Conservation (phyloP, 495 filamentous ascomycete genomes). For the Bacidia rubella region DNA sequence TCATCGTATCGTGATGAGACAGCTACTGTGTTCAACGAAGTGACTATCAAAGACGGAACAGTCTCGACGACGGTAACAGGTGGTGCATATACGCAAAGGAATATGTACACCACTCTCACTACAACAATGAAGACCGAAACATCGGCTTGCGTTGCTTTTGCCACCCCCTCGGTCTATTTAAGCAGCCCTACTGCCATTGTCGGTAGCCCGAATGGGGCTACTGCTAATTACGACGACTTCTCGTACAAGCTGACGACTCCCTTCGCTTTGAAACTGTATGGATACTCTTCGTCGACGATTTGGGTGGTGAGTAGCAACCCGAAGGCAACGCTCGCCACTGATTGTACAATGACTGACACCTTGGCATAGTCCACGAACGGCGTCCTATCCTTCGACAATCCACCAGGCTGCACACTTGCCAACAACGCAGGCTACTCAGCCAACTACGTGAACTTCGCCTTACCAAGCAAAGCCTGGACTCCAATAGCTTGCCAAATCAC, state of each 20-base stretch:
- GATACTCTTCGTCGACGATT: background rate
- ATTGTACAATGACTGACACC: too few species aligned
- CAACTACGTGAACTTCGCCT: background rate
- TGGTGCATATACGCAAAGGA: background rate
- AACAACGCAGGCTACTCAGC: background rate
- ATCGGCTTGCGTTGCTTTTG: background rate
- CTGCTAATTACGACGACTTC: constrained; percentile 1
- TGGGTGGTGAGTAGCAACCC: constrained; percentile 1
- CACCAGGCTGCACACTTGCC: background rate
- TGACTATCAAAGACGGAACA: background rate
- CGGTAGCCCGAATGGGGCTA: background rate
- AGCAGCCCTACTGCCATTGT: background rate
- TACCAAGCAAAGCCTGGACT: background rate
- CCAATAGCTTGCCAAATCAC: background rate
- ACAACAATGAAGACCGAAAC: background rate
- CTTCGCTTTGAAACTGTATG: constrained; percentile 1
- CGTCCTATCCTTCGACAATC: background rate
- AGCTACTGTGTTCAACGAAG: background rate
- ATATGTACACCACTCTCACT: background rate
- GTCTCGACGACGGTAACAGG: background rate
- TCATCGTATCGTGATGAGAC: background rate
- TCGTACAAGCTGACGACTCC: background rate
- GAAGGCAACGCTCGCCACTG: background rate
- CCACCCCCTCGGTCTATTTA: background rate
- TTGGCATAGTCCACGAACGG: background rate